Evolutionary conservation across 169 alveolate species (phyloP).

Genomic region (Amoebophrya sp.): DNA sequence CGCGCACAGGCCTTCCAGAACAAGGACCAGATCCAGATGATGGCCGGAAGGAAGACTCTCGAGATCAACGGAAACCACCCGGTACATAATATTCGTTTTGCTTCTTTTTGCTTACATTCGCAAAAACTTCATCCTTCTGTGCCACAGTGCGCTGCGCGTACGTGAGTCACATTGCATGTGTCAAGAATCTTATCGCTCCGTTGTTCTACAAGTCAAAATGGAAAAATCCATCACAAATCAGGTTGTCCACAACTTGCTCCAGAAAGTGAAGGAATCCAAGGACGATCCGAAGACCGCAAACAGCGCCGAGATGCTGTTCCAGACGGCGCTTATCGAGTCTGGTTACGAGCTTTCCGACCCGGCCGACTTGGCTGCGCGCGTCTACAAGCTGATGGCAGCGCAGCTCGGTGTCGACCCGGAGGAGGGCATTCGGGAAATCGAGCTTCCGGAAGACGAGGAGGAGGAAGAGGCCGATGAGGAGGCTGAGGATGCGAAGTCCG

Average conservation of each 20-base stretch:
- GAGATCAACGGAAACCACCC: conserved; percentile 55
- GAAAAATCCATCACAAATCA: no score
- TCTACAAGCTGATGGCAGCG: conserved; percentile 49
- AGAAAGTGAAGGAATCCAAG: neutral
- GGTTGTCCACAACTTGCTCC: neutral
- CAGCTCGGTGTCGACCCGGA: conserved; percentile 42
- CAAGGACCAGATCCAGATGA: conserved; percentile 48
- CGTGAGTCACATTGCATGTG: neutral
- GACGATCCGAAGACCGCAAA: conserved; percentile 21
- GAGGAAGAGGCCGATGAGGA: conserved; percentile 27
- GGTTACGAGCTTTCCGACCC: conserved; percentile 57
- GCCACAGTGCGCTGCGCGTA: neutral
- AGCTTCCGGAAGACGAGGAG: conserved; percentile 19
- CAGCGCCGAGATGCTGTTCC: conserved; percentile 51
- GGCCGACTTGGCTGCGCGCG: conserved; percentile 42
- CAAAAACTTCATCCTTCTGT: no score
- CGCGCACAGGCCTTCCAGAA: conserved; percentile 56
- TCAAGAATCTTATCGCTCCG: no score
- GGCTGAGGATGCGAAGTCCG: conserved; percentile 29
- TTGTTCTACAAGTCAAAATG: no score
- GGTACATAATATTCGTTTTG: conserved; percentile 2
- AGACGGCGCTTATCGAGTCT: conserved; percentile 54
- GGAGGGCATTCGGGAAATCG: conserved; percentile 27
- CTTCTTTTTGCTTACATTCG: no score
- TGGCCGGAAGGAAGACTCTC: conserved; percentile 52